Evolutionary conservation across 768 basidiomycete species (phyloP).

Genomic region (Tulasnella sp.): DNA sequence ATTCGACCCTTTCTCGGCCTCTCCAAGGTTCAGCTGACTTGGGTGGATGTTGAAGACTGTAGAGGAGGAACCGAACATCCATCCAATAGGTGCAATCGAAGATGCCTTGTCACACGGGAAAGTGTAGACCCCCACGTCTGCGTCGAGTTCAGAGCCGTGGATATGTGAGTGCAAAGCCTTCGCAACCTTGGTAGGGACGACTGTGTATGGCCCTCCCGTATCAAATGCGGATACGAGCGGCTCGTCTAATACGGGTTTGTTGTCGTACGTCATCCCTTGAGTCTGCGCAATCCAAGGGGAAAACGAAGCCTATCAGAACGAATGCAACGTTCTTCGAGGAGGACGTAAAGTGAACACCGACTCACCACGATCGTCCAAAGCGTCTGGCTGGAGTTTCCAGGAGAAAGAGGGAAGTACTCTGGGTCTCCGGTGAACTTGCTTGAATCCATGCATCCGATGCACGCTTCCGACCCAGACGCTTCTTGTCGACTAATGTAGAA

Average conservation of each 20-base stretch:
- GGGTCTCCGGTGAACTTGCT: slow-evolving; percentile 8
- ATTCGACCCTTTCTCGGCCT: neutral
- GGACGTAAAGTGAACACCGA: neutral
- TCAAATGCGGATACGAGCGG: neutral
- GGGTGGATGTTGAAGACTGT: neutral
- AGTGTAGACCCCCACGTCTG: neutral
- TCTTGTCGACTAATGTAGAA: too few relatives aligned
- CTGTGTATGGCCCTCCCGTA: neutral
- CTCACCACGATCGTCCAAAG: too few relatives aligned
- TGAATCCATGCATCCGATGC: slow-evolving; percentile 19
- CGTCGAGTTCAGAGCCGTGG: neutral
- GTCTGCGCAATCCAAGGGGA: neutral
- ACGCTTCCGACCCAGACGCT: neutral
- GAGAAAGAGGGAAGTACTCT: neutral
- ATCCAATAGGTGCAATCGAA: neutral
- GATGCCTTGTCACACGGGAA: neutral
- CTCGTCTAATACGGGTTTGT: neutral
- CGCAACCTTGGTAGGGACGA: neutral
- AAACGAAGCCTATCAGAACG: neutral
- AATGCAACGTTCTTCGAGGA: neutral
- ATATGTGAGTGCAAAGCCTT: neutral
- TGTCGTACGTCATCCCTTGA: neutral
- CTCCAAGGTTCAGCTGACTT: neutral
- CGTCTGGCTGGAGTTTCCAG: too few relatives aligned
- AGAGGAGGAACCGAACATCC: neutral